Base-by-base conservation (phyloP, 2,329 filamentous ascomycete genomes). In the Neofusicoccum sp. region DNA sequence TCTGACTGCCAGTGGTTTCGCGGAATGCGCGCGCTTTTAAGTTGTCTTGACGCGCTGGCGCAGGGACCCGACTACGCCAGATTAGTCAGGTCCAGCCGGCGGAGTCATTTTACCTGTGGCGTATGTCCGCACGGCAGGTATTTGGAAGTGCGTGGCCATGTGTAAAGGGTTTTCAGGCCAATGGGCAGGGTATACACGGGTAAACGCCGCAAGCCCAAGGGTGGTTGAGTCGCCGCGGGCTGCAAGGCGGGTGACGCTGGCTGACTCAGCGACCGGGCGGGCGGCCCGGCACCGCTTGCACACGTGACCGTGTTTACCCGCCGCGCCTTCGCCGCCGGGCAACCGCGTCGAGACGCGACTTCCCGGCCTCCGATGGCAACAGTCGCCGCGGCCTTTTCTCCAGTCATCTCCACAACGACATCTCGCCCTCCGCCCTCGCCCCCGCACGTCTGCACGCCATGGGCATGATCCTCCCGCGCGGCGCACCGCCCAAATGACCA, bases 401-500 rank as follows among this genome's bases (percentile, higher is more conserved):
- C 45, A 56, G 31, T 36, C 34, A 41, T 37, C 3, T 37, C 12
- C 4, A 22, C 37, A 41, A 41, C 37, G 9, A n/a, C 37, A 41
- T 41, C 37, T 41, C 37, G 37, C 11, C 41, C 29, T 31, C 29
- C 31, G 8, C 16, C 44, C 56, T 28, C 41, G 33, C 31, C 39
- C 31, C 29, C 31, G 31, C 54, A 41, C 6, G 33, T n/a, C 39
- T 4, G 22, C 33, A 12, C 33, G 43, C 41, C 49, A 62, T 62
- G 61, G 48, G 29, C 43, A 28, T 47, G 44, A 16, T 16, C 43
- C 12, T n/a, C 11, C 43, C 12, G 5, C 9, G 49, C 43, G 61
- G 50, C 49, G 43, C 9, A 39, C 34, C 50, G 49, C 49, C 50
- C 52, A 59, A 63, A 83, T 83, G 80, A 81, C 80, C 76, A 71